These are phyloP conservation scores for Echeveria elegans DNA, from an alignment of 164 flowering plant species.

Conservation along the genomic window DNA sequence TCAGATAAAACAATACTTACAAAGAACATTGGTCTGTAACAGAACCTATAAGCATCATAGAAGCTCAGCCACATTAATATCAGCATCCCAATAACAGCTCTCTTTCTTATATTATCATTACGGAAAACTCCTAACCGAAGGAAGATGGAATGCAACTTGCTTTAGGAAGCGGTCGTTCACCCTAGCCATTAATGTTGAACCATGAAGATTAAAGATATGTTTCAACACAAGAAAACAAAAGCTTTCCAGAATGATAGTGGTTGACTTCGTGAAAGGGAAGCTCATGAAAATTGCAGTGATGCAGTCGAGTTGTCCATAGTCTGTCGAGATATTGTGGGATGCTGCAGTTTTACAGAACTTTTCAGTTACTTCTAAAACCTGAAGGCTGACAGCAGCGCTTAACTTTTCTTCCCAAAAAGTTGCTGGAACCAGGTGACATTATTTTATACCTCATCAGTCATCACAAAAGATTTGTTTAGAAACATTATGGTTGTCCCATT, in stretches of 20 bases:
- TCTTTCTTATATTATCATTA: constrained; percentile 75
- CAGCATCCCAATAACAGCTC: constrained; percentile 89
- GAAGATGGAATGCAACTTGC: constrained; percentile 94
- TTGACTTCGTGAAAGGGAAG: constrained; percentile 79
- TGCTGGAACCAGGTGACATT: constrained; percentile 32
- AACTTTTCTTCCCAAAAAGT: constrained; percentile 98
- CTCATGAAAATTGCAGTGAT: constrained; percentile 75
- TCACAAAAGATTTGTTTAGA: not conserved
- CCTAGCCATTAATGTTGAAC: constrained; percentile 86
- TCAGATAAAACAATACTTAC: constrained; percentile 1
- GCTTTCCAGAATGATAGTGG: constrained; percentile 82
- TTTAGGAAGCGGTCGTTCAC: constrained; percentile 97
- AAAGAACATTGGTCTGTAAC: not conserved
- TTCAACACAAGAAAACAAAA: constrained; percentile 73
- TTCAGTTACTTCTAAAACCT: constrained; percentile 75
- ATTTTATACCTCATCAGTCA: not conserved
- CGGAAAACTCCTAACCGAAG: constrained; percentile 89
- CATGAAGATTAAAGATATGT: constrained; percentile 74
- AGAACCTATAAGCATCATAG: not conserved
- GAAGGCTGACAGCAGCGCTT: constrained; percentile 90
- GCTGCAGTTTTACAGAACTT: constrained; percentile 75
- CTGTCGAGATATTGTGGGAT: constrained; percentile 78
- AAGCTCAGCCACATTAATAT: constrained; percentile 76
- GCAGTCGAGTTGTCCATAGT: constrained; percentile 94
- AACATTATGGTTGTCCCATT: not conserved